A percentile compares a stretch with the other conserved stretches of the same genome.
phyloP scores from a whole-genome alignment of 768 basidiomycete species.

The Collybia sp. region DNA sequence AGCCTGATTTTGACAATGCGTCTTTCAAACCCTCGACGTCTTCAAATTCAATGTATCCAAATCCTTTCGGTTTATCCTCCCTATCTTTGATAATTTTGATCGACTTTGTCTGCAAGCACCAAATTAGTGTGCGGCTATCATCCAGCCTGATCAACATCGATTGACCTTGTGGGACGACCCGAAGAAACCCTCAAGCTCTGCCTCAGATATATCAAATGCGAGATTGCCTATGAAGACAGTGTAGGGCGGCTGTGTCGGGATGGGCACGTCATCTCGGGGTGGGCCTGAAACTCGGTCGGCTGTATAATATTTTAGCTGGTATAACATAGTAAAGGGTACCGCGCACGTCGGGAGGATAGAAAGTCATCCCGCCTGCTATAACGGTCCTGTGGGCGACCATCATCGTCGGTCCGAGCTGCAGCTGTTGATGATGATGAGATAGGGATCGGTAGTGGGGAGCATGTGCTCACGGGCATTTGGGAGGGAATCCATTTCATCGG shows the following conservation, averaged over 20 bases:
- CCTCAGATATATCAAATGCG: slow-evolving; percentile 86
- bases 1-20: slow-evolving; percentile 67
- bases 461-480: slow-evolving; percentile 84
- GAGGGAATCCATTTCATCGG: slow-evolving; percentile 94
- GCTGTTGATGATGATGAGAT: slow-evolving; percentile 34
- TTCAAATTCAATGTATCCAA: slow-evolving; percentile 96
- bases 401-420: slow-evolving; percentile 66
- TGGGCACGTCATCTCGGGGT: slow-evolving; percentile 86
- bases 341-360: slow-evolving; percentile 54
- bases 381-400: slow-evolving; percentile 49
- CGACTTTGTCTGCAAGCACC: slow-evolving; percentile 55
- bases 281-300: slow-evolving; percentile 54
- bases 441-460: not conserved
- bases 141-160: slow-evolving; percentile 29
- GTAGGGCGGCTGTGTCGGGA: slow-evolving; percentile 92
- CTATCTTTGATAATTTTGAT: slow-evolving; percentile 91
- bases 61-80: slow-evolving; percentile 95
- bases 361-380: slow-evolving; percentile 63
- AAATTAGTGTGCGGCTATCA: not conserved
- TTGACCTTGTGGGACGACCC: slow-evolving; percentile 33
- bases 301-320: slow-evolving; percentile 16
- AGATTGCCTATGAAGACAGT: slow-evolving; percentile 98
- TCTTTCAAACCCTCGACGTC: slow-evolving; percentile 82
- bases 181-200: slow-evolving; percentile 81
- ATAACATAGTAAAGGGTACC: not conserved